Evolutionary conservation across 1,284 basidiomycete genomes (phyloP).

Genomic region (Filobasidium uniguttulatum): DNA sequence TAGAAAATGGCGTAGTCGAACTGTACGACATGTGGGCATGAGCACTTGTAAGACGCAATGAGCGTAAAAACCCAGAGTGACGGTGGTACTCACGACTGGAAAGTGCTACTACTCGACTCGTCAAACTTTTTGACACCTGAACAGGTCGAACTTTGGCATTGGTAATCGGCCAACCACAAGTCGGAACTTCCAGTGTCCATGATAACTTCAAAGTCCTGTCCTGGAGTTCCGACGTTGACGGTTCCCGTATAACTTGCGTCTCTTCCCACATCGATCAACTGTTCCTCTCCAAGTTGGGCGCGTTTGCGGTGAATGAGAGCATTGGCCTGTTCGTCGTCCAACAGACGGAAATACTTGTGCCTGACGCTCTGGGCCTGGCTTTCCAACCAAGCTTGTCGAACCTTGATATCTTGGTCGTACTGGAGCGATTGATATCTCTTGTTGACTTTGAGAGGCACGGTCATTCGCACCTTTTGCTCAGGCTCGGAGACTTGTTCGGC

Average conservation of each 20-base stretch:
- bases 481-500: too few relatives aligned
- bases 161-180: constrained; percentile 23
- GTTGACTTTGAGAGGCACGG: constrained; percentile 13
- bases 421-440: constrained; percentile 10
- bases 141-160: constrained; percentile 19
- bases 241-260: constrained; percentile 17
- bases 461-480: too few relatives aligned
- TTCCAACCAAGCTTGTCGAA: constrained; percentile 13
- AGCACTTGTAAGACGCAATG: neutral
- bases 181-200: constrained; percentile 49
- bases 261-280: constrained; percentile 11
- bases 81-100: constrained; percentile 14
- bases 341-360: constrained; percentile 6
- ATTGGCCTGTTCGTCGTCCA: constrained; percentile 5
- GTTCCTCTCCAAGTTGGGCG: neutral
- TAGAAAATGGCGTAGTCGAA: constrained; percentile 23
- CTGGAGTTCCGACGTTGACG: constrained; percentile 34
- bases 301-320: neutral
- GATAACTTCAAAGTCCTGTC: constrained; percentile 44
- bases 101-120: constrained; percentile 16
- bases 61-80: constrained; percentile 6
- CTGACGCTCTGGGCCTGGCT: constrained; percentile 11
- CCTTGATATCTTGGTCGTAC: constrained; percentile 6
- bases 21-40: constrained; percentile 16
- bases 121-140: constrained; percentile 22